Percentiles rank a stretch among this genome's conserved stretches.
Evolutionary conservation across 2,329 filamentous ascomycete species (phyloP).

Genomic region (Exserohilum turcica): DNA sequence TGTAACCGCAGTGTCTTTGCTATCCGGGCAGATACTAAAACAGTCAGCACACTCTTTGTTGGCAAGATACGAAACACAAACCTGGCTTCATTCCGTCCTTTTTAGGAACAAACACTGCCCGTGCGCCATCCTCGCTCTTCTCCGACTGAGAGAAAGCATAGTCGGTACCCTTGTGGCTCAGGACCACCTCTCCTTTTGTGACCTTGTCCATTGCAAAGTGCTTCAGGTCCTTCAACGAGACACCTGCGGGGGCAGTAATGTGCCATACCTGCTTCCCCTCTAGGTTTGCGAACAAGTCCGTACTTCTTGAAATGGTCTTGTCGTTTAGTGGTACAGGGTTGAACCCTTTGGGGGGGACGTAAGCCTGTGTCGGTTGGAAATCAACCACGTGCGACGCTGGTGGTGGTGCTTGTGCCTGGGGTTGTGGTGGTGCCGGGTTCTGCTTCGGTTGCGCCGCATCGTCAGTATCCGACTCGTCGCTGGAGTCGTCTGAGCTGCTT

Average conservation of each 20-base stretch:
- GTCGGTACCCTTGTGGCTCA: constrained; percentile 67
- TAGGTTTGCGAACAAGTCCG: constrained; percentile 63
- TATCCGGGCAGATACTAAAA: constrained; percentile 46
- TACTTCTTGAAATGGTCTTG: constrained; percentile 34
- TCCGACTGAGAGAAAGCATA: constrained; percentile 64
- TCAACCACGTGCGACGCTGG: constrained; percentile 39
- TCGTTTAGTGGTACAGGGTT: constrained; percentile 55
- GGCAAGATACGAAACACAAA: constrained; percentile 46
- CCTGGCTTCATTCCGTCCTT: constrained; percentile 61
- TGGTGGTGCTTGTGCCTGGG: constrained; percentile 14
- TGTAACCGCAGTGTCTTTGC: constrained; percentile 69
- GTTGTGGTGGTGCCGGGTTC: constrained; percentile 17
- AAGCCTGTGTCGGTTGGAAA: constrained; percentile 44
- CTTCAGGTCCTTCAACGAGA: constrained; percentile 71
- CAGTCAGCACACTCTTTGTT: constrained; percentile 12
- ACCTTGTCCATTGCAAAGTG: constrained; percentile 67
- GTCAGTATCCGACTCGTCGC: constrained; percentile 47
- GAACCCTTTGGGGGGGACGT: constrained; percentile 54
- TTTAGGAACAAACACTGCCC: constrained; percentile 66
- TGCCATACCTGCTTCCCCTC: constrained; percentile 80
- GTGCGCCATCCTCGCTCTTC: constrained; percentile 57
- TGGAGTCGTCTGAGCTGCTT: constrained; percentile 39
- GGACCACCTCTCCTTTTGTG: constrained; percentile 58
- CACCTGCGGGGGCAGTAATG: constrained; percentile 72
- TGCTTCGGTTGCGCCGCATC: constrained; percentile 24